phyloP scores from a whole-genome alignment of 108 stramenopile genomes.

The Fragilaria crotonensis region DNA sequence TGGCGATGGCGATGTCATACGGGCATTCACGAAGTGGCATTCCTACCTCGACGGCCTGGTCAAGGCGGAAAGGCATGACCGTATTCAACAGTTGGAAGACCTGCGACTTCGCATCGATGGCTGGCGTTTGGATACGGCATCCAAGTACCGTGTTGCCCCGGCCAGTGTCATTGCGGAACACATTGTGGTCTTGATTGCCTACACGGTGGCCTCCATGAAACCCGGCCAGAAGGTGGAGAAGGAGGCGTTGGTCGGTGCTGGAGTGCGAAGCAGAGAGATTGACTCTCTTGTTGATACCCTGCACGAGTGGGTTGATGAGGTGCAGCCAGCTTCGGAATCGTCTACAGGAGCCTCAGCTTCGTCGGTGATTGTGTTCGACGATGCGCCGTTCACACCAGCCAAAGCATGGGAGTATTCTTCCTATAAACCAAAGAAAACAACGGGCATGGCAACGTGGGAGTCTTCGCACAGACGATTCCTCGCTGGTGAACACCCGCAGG shows the following conservation, averaged over 20 bases:
- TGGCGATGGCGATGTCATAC: slow-evolving; percentile 70
- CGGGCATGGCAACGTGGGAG: slow-evolving; percentile 67
- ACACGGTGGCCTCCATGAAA: slow-evolving; percentile 45
- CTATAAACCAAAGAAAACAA: slow-evolving; percentile 70
- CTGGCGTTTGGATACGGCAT: slow-evolving; percentile 57
- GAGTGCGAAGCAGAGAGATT: slow-evolving; percentile 51
- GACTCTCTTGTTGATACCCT: slow-evolving; percentile 40
- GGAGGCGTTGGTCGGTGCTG: slow-evolving; percentile 47
- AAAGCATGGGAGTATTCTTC: slow-evolving; percentile 48
- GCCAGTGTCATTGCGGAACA: slow-evolving; percentile 65
- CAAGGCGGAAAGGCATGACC: slow-evolving; percentile 30
- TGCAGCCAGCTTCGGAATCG: neutral
- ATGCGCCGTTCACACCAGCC: neutral
- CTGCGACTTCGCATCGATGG: slow-evolving; percentile 41
- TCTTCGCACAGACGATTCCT: slow-evolving; percentile 53
- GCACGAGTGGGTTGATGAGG: slow-evolving; percentile 41
- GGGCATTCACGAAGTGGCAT: slow-evolving; percentile 59
- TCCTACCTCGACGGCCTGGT: slow-evolving; percentile 33
- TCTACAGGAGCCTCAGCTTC: neutral
- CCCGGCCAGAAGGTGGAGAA: slow-evolving; percentile 25
- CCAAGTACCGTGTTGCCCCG: slow-evolving; percentile 52
- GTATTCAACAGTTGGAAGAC: slow-evolving; percentile 43
- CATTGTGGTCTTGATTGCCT: slow-evolving; percentile 35
- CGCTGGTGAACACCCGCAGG: slow-evolving; percentile 46
- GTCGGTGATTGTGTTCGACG: neutral